A percentile compares a stretch with the other conserved stretches of the same genome.
Conservation (phyloP, 495 filamentous ascomycete genomes). For the Lasiosphaeria miniovina region DNA sequence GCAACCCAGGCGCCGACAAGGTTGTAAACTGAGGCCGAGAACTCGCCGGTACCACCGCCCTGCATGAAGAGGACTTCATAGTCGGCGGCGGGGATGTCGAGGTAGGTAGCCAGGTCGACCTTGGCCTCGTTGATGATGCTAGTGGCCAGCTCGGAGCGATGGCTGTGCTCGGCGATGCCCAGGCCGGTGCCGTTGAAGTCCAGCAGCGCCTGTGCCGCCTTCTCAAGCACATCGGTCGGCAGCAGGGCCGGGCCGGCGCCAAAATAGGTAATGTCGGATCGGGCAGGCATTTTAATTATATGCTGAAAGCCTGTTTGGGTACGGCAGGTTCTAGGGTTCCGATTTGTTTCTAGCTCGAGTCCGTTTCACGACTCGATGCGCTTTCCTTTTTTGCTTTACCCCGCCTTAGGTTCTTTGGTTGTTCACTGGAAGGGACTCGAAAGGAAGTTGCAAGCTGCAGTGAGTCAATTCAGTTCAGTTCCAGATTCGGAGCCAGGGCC, state of each 20-base stretch:
- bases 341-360: not conserved
- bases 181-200: constrained; percentile 81
- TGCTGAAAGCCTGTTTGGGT: not conserved
- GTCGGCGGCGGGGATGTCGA: constrained; percentile 65
- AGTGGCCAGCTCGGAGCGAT: constrained; percentile 75
- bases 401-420: too few relatives aligned
- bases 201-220: constrained; percentile 69
- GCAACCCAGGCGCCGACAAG: constrained; percentile 79
- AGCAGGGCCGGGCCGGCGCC: constrained; percentile 84
- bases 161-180: constrained; percentile 81
- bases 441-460: too few relatives aligned
- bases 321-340: not conserved
- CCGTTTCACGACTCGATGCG: not conserved
- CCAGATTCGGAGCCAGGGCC: not conserved
- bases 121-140: constrained; percentile 66
- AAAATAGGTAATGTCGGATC: constrained; percentile 49
- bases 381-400: too few relatives aligned
- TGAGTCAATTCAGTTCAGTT: too few relatives aligned
- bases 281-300: constrained; percentile 26
- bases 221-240: constrained; percentile 72
- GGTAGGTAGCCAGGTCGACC: constrained; percentile 60
- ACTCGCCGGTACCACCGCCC: constrained; percentile 77
- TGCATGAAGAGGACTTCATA: constrained; percentile 83
- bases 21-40: constrained; percentile 78
- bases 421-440: too few relatives aligned